Evolutionary conservation across 345 rosid genomes (phyloP), one percentile per base, ranked within the genome.

Genomic region (Psidium guajava): DNA sequence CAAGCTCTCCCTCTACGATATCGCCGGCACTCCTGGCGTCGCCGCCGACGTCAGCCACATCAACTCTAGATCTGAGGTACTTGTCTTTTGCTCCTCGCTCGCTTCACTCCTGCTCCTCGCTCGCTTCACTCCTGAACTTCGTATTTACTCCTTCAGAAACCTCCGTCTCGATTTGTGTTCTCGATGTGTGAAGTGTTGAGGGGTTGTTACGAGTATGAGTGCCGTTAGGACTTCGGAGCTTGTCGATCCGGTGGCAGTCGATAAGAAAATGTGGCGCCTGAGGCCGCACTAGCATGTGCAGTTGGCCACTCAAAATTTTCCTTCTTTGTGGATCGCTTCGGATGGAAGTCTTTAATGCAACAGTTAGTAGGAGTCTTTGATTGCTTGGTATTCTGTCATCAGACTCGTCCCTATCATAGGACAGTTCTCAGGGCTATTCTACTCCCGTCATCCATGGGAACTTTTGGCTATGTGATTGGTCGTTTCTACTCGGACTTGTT

Each of bases 31-130:
- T 64, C 92, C 90, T 21, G 92, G 92, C 25, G 91, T 90, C 73
- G 90, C 91, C 22, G 91, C 91, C 47, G 91, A 90, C 47, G 89
- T 89, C 88, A 54, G 92, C 89, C 92, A 89, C 90, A 87, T 90
- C 86, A 89, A 90, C 83, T 85, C 91, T 53, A 82, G 57, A 28
- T 85, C 88, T 50, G 86, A 82, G 89, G 87, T 90, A 8, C 42
- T 81, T 42, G 1, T 82, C 50, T 52, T 52, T 18, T 11, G 47
- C 77, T 24, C 80, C 47, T 51, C 69, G 21, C 36, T 51, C 81
- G 16, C 32, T 32, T 21, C 47, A 15, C 59, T 22, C 22, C 25
- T 18, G 44, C 77, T 24, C 80, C 47, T 51, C 69, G 21, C 36
- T 51, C 81, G 16, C 32, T 32, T 21, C 47, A 15, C 59, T 22